These are phyloP conservation scores for Linnemannia exigua DNA, from an alignment of 192 early-diverging fungal species.

Conservation along the genomic window DNA sequence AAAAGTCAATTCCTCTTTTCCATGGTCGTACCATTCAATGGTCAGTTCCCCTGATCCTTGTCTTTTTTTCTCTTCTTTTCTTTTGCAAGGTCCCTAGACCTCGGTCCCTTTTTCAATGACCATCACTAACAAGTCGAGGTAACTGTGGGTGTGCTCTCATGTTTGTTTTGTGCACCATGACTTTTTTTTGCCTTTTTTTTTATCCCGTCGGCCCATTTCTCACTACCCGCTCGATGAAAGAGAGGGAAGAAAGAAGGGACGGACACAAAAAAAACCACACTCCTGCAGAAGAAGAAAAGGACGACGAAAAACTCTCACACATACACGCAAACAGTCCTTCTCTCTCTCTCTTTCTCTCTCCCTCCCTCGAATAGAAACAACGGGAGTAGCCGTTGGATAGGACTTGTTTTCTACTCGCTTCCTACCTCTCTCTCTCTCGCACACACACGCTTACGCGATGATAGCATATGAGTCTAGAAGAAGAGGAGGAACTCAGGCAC, in stretches of 20 bases:
- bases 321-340: no score
- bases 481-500: background rate
- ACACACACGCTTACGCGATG: background rate
- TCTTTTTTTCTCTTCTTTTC: background rate
- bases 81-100: background rate
- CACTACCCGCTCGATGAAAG: no score
- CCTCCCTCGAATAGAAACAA: no score
- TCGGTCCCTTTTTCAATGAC: background rate
- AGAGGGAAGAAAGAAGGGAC: background rate
- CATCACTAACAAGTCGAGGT: no score
- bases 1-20: background rate
- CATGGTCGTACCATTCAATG: background rate
- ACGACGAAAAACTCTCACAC: background rate
- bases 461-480: background rate
- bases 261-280: background rate
- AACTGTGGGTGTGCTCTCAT: background rate
- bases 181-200: background rate
- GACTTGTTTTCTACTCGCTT: background rate
- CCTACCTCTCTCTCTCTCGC: background rate
- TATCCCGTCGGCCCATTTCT: no score
- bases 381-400: no score
- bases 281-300: background rate
- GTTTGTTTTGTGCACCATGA: background rate
- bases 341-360: no score
- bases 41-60: background rate